Conservation (phyloP, 2,329 filamentous ascomycete species). For the Trichoderma pleuroti region DNA sequence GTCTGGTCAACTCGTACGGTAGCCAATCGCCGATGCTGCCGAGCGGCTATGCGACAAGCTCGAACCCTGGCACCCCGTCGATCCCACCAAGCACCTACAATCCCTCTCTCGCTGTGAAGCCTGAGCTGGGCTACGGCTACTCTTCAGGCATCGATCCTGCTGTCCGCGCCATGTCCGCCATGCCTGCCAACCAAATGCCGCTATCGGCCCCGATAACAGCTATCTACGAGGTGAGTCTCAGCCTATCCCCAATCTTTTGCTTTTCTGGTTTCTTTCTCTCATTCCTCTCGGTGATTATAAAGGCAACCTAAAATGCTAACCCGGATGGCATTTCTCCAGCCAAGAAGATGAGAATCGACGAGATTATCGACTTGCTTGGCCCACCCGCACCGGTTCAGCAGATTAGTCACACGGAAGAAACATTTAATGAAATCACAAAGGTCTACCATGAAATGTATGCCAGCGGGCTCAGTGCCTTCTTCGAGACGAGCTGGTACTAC, state of each 20-base stretch:
- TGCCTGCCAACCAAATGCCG: constrained; percentile 28
- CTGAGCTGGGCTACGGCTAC: constrained; percentile 47
- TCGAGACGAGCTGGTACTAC: constrained; percentile 82
- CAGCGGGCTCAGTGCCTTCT: constrained; percentile 67
- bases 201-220: constrained; percentile 27
- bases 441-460: constrained; percentile 76
- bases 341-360: constrained; percentile 65
- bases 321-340: constrained; percentile 28
- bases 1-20: constrained; percentile 42
- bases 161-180: constrained; percentile 45
- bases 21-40: constrained; percentile 44
- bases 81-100: constrained; percentile 29
- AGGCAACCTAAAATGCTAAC: constrained; percentile 20
- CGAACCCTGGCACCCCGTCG: constrained; percentile 32
- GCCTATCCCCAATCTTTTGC: constrained; percentile 19
- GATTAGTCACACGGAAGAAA: constrained; percentile 49
- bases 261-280: constrained; percentile 3
- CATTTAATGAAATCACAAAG: constrained; percentile 63
- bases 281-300: neutral
- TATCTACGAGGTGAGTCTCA: constrained; percentile 50
- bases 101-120: constrained; percentile 36
- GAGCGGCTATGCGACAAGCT: constrained; percentile 37
- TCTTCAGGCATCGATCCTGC: constrained; percentile 61
- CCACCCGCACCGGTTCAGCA: constrained; percentile 54
- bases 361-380: constrained; percentile 63